Base-by-base conservation (phyloP, 1,139 yeast genomes). In the Scheffersomyces segobiensis region DNA sequence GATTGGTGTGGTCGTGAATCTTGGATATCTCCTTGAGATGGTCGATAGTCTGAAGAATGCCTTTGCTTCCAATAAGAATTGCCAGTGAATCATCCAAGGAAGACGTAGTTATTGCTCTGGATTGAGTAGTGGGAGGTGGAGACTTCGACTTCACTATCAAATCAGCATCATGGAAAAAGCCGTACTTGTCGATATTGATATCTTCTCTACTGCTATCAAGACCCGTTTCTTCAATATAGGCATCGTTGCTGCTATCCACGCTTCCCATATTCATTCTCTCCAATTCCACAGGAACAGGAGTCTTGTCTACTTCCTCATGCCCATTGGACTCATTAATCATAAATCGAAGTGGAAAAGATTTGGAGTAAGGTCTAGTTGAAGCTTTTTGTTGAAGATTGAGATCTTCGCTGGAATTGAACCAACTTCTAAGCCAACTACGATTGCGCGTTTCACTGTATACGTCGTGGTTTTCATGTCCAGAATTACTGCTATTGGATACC, bases 121-220 rank as follows among this genome's bases (percentile, higher is more conserved):
- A 48, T 19, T 48, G 26, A 48, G 50, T 20, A 8, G 50, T 24
- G 24, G 50, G 50, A 4, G 50, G 50, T 48, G 47, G 53, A 14
- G 47, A 20, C 24, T 26, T 52, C 10, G 22, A 53, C 46, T 53
- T 49, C 14, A 47, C 50, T 17, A 53, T 56, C 20, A 52, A 56
- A 2, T 52, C 57, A 24, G 64, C 54, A 56, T 73, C 75, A 21
- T 68, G 70, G 46, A 83, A 73, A 65, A 84, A 84, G 0, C 88
- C 88, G 66, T 79, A 84, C 58, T 82, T 72, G 63, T 84, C 88
- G 7, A 85, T 77, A 47, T 71, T 69, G 10, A 71, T 67, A 26
- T 68, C 69, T 8, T 63, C 50, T n/a, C 26, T 48, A 48, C 50
- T 48, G 17, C 26, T 48, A 48, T 48, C 50, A n/a, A 19, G 20